These are phyloP conservation scores for Sugiyamaella marilandica DNA, from an alignment of 805 yeast species.

Conservation along the genomic window DNA sequence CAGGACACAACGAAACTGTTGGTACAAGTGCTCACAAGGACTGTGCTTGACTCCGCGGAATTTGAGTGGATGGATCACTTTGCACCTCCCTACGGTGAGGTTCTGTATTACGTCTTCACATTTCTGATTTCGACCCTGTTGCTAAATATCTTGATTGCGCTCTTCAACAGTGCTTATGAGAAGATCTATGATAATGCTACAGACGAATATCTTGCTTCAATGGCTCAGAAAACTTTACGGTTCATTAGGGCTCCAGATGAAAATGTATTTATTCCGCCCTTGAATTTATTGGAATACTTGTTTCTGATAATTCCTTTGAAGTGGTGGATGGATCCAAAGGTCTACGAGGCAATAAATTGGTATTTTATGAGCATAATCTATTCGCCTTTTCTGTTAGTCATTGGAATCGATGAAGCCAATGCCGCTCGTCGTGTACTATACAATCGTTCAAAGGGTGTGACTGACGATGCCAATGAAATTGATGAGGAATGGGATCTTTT, in stretches of 20 bases:
- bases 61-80: conserved; percentile 64
- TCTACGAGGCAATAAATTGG: conserved; percentile 45
- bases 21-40: conserved; percentile 58
- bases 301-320: conserved; percentile 43
- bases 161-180: conserved; percentile 79
- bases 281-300: conserved; percentile 64
- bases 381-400: conserved; percentile 58
- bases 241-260: conserved; percentile 87
- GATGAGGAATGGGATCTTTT: conserved; percentile 80
- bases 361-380: conserved; percentile 60
- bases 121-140: conserved; percentile 70
- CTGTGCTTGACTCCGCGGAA: conserved; percentile 70
- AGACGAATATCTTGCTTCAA: conserved; percentile 78
- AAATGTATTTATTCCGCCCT: conserved; percentile 79
- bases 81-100: conserved; percentile 82
- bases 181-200: conserved; percentile 76
- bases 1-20: conserved; percentile 67
- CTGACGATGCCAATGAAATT: conserved; percentile 75
- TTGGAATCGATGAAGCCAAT: conserved; percentile 59
- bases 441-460: conserved; percentile 56
- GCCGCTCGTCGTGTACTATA: conserved; percentile 66
- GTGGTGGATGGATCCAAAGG: conserved; percentile 33
- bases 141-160: conserved; percentile 78
- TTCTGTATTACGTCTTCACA: conserved; percentile 70
- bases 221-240: conserved; percentile 76